These are phyloP conservation scores for Cenchrus purpureus DNA, from an alignment of 176 grass and related monocot species.

Conservation along the genomic window DNA sequence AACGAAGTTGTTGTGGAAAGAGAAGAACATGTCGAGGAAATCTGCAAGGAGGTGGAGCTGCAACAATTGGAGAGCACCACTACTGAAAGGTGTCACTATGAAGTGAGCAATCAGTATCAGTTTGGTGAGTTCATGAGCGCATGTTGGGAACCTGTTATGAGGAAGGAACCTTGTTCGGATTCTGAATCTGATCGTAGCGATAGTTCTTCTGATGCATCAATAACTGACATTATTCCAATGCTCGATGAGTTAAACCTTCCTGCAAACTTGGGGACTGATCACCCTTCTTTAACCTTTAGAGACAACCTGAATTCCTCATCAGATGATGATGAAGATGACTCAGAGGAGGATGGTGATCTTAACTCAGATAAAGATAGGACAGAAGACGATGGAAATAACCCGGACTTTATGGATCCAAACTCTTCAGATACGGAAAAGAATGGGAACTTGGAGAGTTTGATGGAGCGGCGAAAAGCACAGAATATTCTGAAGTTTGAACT, in stretches of 20 bases:
- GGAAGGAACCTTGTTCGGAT: constrained; percentile 39
- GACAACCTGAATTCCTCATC: constrained; percentile 37
- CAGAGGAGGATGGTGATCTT: constrained; percentile 42
- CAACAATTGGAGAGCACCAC: constrained; percentile 11
- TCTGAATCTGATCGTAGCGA: constrained; percentile 57
- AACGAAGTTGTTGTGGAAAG: constrained; percentile 22
- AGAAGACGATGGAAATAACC: constrained; percentile 30
- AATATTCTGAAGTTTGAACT: constrained; percentile 58
- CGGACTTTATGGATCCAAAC: constrained; percentile 34
- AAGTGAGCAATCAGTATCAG: constrained; percentile 33
- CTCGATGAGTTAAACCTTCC: constrained; percentile 60
- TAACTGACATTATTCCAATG: constrained; percentile 74
- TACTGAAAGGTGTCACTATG: background rate
- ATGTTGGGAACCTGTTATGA: constrained; percentile 59
- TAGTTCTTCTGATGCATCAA: constrained; percentile 70
- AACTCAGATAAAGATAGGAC: constrained; percentile 35
- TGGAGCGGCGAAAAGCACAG: constrained; percentile 54
- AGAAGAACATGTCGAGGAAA: constrained; percentile 18
- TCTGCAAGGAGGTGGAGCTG: constrained; percentile 17
- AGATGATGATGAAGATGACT: constrained; percentile 32
- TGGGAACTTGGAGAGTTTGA: constrained; percentile 33
- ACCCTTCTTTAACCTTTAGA: constrained; percentile 31
- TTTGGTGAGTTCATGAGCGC: constrained; percentile 60
- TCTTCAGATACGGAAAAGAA: constrained; percentile 41
- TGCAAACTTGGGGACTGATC: constrained; percentile 17